phyloP scores from a whole-genome alignment of 75 land plant species.

The Pinus taeda region DNA sequence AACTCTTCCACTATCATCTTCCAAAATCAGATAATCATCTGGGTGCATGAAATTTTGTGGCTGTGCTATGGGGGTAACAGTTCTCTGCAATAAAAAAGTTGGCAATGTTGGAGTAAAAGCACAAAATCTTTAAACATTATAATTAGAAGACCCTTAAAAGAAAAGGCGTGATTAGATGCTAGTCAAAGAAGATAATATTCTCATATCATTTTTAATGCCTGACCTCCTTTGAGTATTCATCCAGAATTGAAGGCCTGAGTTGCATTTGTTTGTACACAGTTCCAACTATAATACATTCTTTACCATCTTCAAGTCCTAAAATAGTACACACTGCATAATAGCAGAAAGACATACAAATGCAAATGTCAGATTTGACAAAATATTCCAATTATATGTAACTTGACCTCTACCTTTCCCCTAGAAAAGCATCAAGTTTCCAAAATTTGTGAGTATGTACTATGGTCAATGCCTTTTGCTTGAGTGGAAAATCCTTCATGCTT shows the following conservation, averaged over 20 bases:
- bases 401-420: too few relatives aligned
- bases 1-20: constrained; percentile 99
- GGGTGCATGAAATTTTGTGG: constrained; percentile 87
- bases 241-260: constrained; percentile 91
- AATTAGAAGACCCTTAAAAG: neutral
- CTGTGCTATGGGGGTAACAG: constrained; percentile 68
- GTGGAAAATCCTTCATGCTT: too few relatives aligned
- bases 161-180: neutral
- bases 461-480: too few relatives aligned
- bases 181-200: neutral
- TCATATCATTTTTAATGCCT: neutral
- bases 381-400: neutral
- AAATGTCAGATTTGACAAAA: neutral
- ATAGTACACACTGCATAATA: constrained; percentile 62
- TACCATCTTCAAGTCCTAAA: constrained; percentile 84
- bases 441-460: too few relatives aligned
- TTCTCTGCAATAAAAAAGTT: constrained; percentile 57
- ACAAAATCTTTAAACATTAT: neutral
- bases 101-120: neutral
- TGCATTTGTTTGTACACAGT: constrained; percentile 98
- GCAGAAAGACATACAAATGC: constrained; percentile 12
- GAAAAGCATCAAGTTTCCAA: too few relatives aligned
- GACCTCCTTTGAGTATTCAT: constrained; percentile 99
- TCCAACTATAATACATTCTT: constrained; percentile 85
- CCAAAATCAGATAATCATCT: constrained; percentile 84